These are phyloP conservation scores for Orbilia ellipsospora DNA, from an alignment of 2,329 filamentous ascomycete species.

Conservation along the genomic window DNA sequence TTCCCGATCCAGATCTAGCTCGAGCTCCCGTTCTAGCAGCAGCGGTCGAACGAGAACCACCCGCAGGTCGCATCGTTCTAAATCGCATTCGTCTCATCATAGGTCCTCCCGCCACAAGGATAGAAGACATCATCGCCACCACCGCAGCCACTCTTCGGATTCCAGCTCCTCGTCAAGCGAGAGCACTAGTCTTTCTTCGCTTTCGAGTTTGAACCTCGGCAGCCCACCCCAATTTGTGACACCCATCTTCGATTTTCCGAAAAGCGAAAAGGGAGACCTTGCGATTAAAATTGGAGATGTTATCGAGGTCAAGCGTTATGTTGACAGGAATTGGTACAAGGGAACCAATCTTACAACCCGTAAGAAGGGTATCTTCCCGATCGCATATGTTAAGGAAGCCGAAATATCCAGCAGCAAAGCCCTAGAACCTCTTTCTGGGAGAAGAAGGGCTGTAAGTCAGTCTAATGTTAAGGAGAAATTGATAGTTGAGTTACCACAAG, in stretches of 20 bases:
- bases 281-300: conserved; percentile 39
- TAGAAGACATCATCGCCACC: conserved; percentile 30
- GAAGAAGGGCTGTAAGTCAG: conserved; percentile 19
- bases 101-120: conserved; percentile 23
- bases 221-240: conserved; percentile 50
- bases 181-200: conserved; percentile 36
- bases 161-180: conserved; percentile 4
- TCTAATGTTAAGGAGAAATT: conserved; percentile 25
- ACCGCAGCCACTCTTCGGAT: conserved; percentile 21
- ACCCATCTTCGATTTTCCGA: conserved; percentile 32
- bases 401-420: conserved; percentile 47
- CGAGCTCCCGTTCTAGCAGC: conserved; percentile 43
- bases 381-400: conserved; percentile 42
- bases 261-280: conserved; percentile 40
- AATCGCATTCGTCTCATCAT: conserved; percentile 29
- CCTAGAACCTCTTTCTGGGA: conserved; percentile 36
- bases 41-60: conserved; percentile 28
- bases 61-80: conserved; percentile 31
- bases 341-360: conserved; percentile 38
- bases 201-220: conserved; percentile 9
- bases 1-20: conserved; percentile 35
- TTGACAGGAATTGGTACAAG: conserved; percentile 52
- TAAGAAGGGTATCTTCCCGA: conserved; percentile 50
- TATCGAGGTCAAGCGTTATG: conserved; percentile 49
- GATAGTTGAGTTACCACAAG: conserved; percentile 40